Base-by-base conservation (phyloP, 176 grass and related monocot genomes). In the Coix lacrymajobi region DNA sequence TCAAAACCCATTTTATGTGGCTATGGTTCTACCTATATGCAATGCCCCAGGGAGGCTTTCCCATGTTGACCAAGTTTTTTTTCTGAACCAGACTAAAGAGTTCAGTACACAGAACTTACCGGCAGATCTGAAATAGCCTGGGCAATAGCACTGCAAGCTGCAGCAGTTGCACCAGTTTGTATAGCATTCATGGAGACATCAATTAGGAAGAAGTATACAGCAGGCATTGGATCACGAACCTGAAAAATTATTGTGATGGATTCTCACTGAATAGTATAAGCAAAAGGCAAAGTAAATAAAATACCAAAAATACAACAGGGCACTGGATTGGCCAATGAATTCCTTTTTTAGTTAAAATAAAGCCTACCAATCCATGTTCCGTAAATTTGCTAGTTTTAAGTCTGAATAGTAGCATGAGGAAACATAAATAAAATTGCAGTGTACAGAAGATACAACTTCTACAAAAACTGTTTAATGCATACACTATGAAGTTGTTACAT, bases 181-280 rank as follows among this genome's bases (percentile, higher is more conserved):
- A 98, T 70, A 25, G 92, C 91, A 85, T 98, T 98, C 96, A 98
- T 91, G 19, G 96, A 93, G 69, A 95, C 92, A 77, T 98, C 96
- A 84, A 98, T 83, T 64, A 98, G 80, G 85, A 98, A 98, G 74
- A 98, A 98, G 88, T 90, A 98, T 28, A 98, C 92, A 76, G 92
- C 92, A 70, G 92, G 96, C 96, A 98, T 98, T 46, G 96, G 96
- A 41, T 98, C 96, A 76, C 96, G 92, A 31, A 98, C 94, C 94
- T 97, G 91, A 83, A 83, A 83, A 73, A 48, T 67, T 69, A 41
- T 83, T 44, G 40, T 51, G 54, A 86, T 78, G 33, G 62, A 13
- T 70, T 32, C 16, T 48, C 29, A 84, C 39, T 84, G 36, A 74
- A 62, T 28, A 41, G 69, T 37, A 49, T 22, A 83, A 66, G 26